Evolutionary conservation across 176 grass and related monocot species (phyloP).

Genomic region (Musa itinerans): DNA sequence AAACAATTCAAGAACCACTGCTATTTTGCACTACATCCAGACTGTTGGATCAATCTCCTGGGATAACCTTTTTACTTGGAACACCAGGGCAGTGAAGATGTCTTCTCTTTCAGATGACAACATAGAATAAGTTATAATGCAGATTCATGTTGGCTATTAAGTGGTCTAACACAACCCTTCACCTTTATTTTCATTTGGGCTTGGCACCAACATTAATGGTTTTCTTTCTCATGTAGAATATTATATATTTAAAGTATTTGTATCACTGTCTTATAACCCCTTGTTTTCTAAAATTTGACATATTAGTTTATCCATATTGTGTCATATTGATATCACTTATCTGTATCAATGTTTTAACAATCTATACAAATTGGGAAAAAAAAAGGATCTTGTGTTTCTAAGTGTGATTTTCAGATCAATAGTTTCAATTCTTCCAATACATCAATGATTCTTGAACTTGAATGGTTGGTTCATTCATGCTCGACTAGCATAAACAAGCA

Average conservation of each 20-base stretch:
- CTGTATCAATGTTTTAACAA: neutral
- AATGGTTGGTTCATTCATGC: neutral
- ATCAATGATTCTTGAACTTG: neutral
- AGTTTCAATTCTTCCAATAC: neutral
- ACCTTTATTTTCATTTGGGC: too few relatives aligned
- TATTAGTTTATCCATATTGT: neutral
- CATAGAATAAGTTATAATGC: too few relatives aligned
- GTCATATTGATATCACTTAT: neutral
- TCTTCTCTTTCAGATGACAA: too few relatives aligned
- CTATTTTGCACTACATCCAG: too few relatives aligned
- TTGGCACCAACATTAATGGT: too few relatives aligned
- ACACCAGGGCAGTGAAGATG: too few relatives aligned
- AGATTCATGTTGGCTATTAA: too few relatives aligned
- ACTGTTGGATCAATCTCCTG: too few relatives aligned
- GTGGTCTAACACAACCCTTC: too few relatives aligned
- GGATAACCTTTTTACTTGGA: too few relatives aligned
- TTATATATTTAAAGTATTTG: neutral
- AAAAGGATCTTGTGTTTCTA: neutral
- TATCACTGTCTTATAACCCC: neutral
- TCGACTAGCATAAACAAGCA: neutral
- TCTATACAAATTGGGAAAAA: neutral
- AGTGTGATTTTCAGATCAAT: neutral
- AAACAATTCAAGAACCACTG: too few relatives aligned
- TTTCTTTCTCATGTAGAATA: too few relatives aligned
- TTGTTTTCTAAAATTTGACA: neutral